Evolutionary conservation across 169 alveolate genomes (phyloP).

Genomic region (Eimeria tenella): DNA sequence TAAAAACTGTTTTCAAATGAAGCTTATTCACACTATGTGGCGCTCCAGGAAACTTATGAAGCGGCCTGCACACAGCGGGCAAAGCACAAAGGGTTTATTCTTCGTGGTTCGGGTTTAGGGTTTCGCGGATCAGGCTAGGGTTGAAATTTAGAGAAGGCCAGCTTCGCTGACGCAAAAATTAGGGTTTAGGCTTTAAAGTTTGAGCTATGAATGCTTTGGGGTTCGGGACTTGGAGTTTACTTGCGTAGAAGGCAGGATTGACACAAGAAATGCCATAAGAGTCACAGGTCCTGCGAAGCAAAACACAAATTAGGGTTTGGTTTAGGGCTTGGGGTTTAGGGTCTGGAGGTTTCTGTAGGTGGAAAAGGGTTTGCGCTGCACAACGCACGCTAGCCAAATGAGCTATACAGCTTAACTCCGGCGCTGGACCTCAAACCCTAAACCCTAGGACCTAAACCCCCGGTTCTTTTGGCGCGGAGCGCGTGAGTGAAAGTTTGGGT

Average conservation of each 20-base stretch:
- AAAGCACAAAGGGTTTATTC: neutral
- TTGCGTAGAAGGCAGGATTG: constrained; percentile 41
- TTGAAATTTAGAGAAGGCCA: neutral
- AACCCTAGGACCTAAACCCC: neutral
- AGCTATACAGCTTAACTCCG: neutral
- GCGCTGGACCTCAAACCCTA: neutral
- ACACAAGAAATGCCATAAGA: constrained; percentile 45
- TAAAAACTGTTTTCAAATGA: too few relatives aligned
- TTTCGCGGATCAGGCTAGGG: neutral
- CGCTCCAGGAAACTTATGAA: neutral
- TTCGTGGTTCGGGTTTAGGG: neutral
- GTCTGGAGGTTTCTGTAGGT: neutral
- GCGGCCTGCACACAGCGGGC: constrained; percentile 5
- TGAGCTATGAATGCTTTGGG: neutral
- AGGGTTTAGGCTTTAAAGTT: neutral
- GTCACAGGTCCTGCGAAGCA: constrained; percentile 36
- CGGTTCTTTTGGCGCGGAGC: too few relatives aligned
- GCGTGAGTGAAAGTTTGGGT: neutral
- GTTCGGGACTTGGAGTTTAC: neutral
- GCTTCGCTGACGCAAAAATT: neutral
- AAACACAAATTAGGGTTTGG: neutral
- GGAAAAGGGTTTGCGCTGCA: neutral
- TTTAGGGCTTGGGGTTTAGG: neutral
- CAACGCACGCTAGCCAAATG: neutral
- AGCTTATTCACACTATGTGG: neutral